Percentiles rank a stretch among this genome's conserved stretches.
These are phyloP conservation scores for Backusella psychrophila DNA, from an alignment of 192 early-diverging fungal genomes.

Conservation along the genomic window DNA sequence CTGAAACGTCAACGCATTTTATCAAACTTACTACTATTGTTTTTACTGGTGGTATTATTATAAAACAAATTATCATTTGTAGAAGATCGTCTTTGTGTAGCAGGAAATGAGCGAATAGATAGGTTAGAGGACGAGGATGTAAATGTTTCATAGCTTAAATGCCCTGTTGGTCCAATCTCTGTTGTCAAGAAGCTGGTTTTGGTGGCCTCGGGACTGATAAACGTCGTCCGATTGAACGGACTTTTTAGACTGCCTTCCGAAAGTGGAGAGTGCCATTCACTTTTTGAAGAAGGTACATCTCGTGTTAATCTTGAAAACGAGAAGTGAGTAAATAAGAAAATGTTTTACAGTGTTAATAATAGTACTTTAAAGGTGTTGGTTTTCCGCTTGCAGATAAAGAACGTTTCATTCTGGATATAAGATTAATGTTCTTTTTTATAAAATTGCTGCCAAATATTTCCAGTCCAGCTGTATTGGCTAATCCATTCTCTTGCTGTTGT, in stretches of 20 bases:
- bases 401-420: conserved; percentile 12
- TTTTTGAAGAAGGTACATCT: neutral
- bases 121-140: conserved; percentile 4
- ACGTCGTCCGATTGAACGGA: neutral
- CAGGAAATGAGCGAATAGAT: neutral
- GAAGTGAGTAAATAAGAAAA: neutral
- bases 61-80: neutral
- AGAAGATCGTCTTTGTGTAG: neutral
- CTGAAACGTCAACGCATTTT: no score
- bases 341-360: neutral
- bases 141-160: conserved; percentile 7
- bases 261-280: neutral
- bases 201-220: neutral
- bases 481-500: neutral
- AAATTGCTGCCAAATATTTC: neutral
- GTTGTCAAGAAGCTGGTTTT: neutral
- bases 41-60: neutral
- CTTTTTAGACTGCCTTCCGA: neutral
- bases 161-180: neutral
- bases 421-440: neutral
- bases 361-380: conserved; percentile 20
- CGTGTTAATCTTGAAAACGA: conserved; percentile 1
- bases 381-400: conserved; percentile 10
- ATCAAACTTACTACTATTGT: neutral
- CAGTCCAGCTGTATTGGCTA: neutral